Evolutionary conservation across 192 early-diverging fungal species (phyloP).

Genomic region (Coemansia sp.): DNA sequence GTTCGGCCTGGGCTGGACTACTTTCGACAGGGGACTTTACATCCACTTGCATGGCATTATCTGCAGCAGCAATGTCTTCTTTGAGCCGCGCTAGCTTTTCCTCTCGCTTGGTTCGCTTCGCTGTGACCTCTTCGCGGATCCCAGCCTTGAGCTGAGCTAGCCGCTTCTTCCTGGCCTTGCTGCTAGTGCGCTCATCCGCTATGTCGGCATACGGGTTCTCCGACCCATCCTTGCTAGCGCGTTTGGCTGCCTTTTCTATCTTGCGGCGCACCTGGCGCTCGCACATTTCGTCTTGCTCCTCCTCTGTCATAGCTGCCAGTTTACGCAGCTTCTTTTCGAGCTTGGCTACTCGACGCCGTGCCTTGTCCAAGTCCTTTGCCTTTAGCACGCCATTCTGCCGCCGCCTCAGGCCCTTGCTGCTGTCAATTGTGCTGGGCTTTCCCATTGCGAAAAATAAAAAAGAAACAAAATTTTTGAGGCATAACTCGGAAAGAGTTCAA

Average conservation of each 20-base stretch:
- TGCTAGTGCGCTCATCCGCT: background rate
- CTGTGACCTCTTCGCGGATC: background rate
- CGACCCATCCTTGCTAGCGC: background rate
- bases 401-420: background rate
- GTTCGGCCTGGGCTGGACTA: background rate
- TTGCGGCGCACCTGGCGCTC: slow-evolving; percentile 6
- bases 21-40: background rate
- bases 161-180: background rate
- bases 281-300: slow-evolving; percentile 1
- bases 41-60: background rate
- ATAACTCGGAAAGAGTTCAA: background rate
- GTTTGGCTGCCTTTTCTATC: slow-evolving; percentile 4
- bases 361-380: background rate
- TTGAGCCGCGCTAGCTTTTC: background rate
- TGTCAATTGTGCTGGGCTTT: background rate
- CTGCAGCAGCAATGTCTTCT: slow-evolving; percentile 1
- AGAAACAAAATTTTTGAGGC: background rate
- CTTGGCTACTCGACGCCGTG: background rate
- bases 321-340: slow-evolving; percentile 5
- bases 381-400: slow-evolving; percentile 2
- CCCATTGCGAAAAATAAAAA: background rate
- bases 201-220: background rate
- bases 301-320: slow-evolving; percentile 4
- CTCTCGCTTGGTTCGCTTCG: background rate
- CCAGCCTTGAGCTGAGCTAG: slow-evolving; percentile 1